Conservation (phyloP, 345 rosid species). For the Kernera saxatilis region DNA sequence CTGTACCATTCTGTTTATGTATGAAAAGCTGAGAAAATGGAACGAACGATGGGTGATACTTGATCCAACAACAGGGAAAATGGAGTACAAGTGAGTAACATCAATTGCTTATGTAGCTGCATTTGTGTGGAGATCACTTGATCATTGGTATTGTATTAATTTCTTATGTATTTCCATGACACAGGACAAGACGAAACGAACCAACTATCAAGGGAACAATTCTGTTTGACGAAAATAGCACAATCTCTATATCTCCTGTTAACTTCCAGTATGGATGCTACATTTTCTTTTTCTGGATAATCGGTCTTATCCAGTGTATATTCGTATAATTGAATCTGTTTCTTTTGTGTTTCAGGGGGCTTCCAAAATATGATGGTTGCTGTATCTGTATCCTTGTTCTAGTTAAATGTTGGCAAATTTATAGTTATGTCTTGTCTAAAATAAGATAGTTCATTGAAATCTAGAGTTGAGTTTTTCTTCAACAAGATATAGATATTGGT, state of each 20-base stretch:
- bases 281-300: neutral
- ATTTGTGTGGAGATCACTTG: neutral
- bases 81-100: conserved; percentile 81
- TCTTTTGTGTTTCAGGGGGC: conserved; percentile 58
- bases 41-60: conserved; percentile 95
- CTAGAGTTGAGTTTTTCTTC: conserved; percentile 34
- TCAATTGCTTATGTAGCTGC: neutral
- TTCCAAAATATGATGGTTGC: conserved; percentile 92
- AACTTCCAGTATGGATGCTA: conserved; percentile 77
- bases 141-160: neutral
- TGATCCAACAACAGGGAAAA: conserved; percentile 93
- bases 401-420: neutral
- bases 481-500: conserved; percentile 64
- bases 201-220: conserved; percentile 81
- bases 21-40: conserved; percentile 90
- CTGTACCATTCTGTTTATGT: neutral
- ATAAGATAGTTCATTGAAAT: neutral
- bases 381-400: conserved; percentile 83
- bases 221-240: conserved; percentile 80
- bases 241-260: conserved; percentile 79
- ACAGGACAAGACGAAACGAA: conserved; percentile 85
- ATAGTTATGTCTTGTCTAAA: neutral
- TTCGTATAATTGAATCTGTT: conserved; percentile 1
- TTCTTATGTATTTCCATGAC: neutral
- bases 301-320: neutral